Base-by-base conservation (phyloP, 1,284 basidiomycete species). In the Flammula alnicola region DNA sequence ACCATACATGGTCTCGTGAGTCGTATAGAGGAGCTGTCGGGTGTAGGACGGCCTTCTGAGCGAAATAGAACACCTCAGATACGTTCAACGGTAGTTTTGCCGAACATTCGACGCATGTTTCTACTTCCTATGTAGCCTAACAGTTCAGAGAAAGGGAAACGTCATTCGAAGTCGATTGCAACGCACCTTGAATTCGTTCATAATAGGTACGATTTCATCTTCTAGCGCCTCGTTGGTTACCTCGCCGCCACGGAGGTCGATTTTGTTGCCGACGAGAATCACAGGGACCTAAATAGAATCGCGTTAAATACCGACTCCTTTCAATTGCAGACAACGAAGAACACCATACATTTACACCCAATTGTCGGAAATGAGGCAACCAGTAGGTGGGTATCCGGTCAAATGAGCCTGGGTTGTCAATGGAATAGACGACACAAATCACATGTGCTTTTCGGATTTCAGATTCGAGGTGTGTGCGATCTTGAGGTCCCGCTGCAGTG, bases 21-120 rank as follows among this genome's bases (percentile, higher is more conserved):
- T 99, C 96, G 69, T 99, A 99, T 19, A 99, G 74, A 3, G 96
- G 96, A 5, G 97, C 96, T 4, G 95, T 97, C 1, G 97, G 96
- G 68, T 98, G 94, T 12, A 98, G 77, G 20, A 99, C 97, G 4
- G 97, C 97, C 67, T 98, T 98, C 71, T 98, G 96, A 0, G 97
- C 96, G 69, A 98, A 98, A 71, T 97, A 98, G 74, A 99, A 97
- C n/a, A 98, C 93, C 69, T 98, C 96, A 25, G 94, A 95, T 42
- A 99, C 90, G 71, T 99, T 99, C 53, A 95, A 70, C 17, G 91
- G 88, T 42, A 90, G 76, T 62, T 90, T 87, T 0, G 95, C 95
- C 8, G 93, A 96, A 67, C 95, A 97, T 73, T 98, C 96, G 26
- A 99, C 92, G 63, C 95, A 98, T 20, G 96, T 98, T 70, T 99